These are phyloP conservation scores for Primulina tabacum DNA, from an alignment of 257 asterid species.

Conservation along the genomic window DNA sequence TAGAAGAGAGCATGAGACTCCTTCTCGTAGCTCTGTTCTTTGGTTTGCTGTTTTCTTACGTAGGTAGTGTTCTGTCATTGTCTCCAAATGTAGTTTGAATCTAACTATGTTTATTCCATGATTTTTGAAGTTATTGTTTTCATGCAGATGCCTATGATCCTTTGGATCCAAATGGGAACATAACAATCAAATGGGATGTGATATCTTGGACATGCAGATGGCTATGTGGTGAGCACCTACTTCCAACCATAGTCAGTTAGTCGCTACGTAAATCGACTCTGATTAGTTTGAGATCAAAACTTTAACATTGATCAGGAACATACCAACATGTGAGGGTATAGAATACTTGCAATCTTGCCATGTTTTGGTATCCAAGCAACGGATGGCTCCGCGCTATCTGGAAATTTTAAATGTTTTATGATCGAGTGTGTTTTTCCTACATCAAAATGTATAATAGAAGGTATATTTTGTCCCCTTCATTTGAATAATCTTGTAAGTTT, in stretches of 20 bases:
- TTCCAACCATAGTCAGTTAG: background rate
- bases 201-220: constrained; percentile 95
- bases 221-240: constrained; percentile 62
- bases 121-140: constrained; percentile 5
- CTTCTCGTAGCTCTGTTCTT: constrained; percentile 30
- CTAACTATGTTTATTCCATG: background rate
- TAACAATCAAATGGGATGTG: constrained; percentile 92
- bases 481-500: too few species aligned
- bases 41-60: constrained; percentile 34
- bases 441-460: too few species aligned
- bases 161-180: constrained; percentile 85
- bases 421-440: too few species aligned
- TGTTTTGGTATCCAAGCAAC: too few species aligned
- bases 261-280: too few species aligned
- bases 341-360: too few species aligned
- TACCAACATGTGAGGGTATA: background rate
- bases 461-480: too few species aligned
- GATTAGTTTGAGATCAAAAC: too few species aligned
- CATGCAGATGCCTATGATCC: constrained; percentile 80
- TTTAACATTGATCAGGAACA: too few species aligned
- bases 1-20: constrained; percentile 37
- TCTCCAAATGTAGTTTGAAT: constrained; percentile 2
- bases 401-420: too few species aligned
- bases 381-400: too few species aligned
- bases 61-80: constrained; percentile 36